Percentiles rank a stretch among this genome's conserved stretches.
Evolutionary conservation across 139 green algal genomes (phyloP).

Genomic region (Micromonas commoda): DNA sequence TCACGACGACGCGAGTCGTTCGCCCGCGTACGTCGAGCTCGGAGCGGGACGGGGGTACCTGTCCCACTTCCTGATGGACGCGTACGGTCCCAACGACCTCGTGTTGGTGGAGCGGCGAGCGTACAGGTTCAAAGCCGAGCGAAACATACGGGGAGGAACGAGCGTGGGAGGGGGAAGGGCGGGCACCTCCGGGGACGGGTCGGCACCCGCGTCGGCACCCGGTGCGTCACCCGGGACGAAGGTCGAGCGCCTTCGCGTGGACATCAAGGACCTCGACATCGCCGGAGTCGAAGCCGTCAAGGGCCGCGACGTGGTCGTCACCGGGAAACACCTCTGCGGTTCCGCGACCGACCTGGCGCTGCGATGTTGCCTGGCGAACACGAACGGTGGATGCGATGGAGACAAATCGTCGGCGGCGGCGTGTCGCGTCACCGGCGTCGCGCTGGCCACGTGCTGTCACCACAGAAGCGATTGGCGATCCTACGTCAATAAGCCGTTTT

Average conservation of each 20-base stretch:
- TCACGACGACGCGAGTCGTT: no score
- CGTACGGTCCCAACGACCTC: not conserved
- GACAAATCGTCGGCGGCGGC: no score
- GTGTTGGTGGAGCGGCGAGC: slow-evolving; percentile 15
- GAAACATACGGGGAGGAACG: not conserved
- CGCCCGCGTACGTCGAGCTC: slow-evolving; percentile 15
- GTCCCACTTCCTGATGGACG: slow-evolving; percentile 1
- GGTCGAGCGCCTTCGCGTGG: not conserved
- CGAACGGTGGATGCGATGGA: no score
- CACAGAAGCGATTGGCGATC: slow-evolving; percentile 69
- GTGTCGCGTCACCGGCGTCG: slow-evolving; percentile 28
- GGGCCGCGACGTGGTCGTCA: slow-evolving; percentile 41
- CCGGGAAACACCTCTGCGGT: slow-evolving; percentile 76
- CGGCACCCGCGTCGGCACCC: no score
- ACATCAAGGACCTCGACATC: slow-evolving; percentile 4
- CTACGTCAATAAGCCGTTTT: slow-evolving; percentile 55
- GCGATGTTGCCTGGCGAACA: slow-evolving; percentile 30
- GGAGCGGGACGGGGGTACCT: slow-evolving; percentile 18
- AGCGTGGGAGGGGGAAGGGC: no score
- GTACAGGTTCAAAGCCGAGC: slow-evolving; percentile 15
- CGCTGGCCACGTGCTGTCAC: slow-evolving; percentile 75
- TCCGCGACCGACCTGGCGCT: slow-evolving; percentile 68
- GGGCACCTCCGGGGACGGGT: no score
- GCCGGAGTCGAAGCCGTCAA: not conserved
- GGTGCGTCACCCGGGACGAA: no score